Evolutionary conservation across 2,329 filamentous ascomycete species (phyloP).

Genomic region (Sporothrix luriei): DNA sequence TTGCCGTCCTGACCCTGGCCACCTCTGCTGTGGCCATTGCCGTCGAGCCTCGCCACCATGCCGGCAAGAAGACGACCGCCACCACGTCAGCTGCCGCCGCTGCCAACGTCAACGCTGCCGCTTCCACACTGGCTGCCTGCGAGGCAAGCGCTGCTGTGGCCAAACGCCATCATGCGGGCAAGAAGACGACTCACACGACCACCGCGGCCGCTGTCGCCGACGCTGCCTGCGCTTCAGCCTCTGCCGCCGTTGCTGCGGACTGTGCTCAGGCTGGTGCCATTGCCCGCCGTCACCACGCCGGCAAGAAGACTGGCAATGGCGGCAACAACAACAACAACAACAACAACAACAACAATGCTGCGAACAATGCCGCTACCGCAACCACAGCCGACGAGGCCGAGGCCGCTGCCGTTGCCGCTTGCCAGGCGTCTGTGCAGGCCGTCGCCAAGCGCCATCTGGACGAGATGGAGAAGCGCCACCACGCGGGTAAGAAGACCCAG

Average conservation of each 20-base stretch:
- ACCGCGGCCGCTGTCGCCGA: background rate
- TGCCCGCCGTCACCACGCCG: slow-evolving; percentile 21
- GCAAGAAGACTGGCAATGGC: slow-evolving; percentile 10
- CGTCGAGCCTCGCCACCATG: slow-evolving; percentile 33
- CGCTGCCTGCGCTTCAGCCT: background rate
- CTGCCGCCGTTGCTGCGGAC: background rate
- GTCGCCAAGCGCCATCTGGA: too few species aligned
- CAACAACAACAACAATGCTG: too few species aligned
- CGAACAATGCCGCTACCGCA: too few species aligned
- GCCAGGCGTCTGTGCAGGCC: too few species aligned
- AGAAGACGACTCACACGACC: slow-evolving; percentile 20
- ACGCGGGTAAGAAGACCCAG: too few species aligned
- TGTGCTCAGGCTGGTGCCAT: background rate
- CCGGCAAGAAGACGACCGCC: slow-evolving; percentile 28
- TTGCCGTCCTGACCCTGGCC: slow-evolving; percentile 29
- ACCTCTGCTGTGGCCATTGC: slow-evolving; percentile 30
- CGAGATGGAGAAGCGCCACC: too few species aligned
- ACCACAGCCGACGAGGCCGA: too few species aligned
- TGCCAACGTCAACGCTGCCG: background rate
- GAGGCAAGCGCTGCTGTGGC: slow-evolving; percentile 22
- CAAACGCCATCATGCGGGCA: slow-evolving; percentile 26
- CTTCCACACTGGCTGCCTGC: background rate
- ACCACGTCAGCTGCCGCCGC: slow-evolving; percentile 13
- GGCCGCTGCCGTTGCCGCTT: too few species aligned
- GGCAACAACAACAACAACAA: background rate